These are phyloP conservation scores for Pseudozyma sp. DNA, from an alignment of 1,284 basidiomycete species.

Conservation along the genomic window DNA sequence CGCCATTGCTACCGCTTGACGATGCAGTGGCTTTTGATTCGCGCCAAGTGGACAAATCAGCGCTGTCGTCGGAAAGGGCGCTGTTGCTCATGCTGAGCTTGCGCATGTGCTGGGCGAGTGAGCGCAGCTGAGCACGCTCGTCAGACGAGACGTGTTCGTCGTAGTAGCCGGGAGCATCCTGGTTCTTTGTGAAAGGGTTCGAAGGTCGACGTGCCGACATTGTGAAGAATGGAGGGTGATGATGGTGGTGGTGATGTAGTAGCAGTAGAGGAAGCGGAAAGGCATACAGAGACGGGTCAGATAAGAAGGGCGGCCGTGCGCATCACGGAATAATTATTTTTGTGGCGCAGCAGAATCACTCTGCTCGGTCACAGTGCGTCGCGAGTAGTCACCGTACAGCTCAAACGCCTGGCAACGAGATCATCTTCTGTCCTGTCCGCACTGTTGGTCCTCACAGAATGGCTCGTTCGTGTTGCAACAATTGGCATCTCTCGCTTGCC, in stretches of 20 bases:
- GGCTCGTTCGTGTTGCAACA: no score
- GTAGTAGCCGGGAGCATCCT: conserved; percentile 46
- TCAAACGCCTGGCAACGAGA: conserved; percentile 2
- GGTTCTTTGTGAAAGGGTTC: conserved; percentile 54
- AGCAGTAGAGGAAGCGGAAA: background rate
- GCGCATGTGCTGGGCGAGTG: conserved; percentile 50
- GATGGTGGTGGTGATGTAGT: background rate
- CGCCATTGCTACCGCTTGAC: conserved; percentile 33
- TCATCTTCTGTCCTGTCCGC: background rate
- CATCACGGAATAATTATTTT: background rate
- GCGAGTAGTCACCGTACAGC: conserved; percentile 24
- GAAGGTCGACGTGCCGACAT: conserved; percentile 34
- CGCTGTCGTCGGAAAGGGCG: conserved; percentile 28
- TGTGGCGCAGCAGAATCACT: conserved; percentile 1
- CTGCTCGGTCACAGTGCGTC: conserved; percentile 4
- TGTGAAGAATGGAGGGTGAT: background rate
- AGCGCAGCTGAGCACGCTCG: conserved; percentile 35
- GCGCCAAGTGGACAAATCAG: conserved; percentile 21
- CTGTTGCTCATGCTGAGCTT: conserved; percentile 48
- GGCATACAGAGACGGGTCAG: background rate
- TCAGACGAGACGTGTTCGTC: conserved; percentile 20
- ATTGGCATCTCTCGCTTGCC: no score
- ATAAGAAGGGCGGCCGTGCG: conserved; percentile 10
- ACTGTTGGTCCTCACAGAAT: background rate
- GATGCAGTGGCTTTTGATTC: conserved; percentile 7